Conservation (phyloP, 2,329 filamentous ascomycete species). For the Hymenotorrendiella dingleyae region DNA sequence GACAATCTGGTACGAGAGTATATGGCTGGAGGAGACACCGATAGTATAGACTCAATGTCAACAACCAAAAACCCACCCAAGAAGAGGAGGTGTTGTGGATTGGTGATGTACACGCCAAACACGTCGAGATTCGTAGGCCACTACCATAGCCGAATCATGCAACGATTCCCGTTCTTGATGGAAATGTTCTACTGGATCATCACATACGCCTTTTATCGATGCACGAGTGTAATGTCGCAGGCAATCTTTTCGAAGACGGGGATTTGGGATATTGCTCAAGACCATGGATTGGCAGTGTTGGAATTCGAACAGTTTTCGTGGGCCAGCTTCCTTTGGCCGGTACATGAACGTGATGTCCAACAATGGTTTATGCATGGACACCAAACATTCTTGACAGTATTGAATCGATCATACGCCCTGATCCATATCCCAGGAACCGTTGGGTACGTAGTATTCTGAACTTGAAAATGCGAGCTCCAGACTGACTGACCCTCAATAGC, state of each 20-base stretch:
- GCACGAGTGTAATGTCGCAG: constrained; percentile 25
- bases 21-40: constrained; percentile 19
- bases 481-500: constrained; percentile 31
- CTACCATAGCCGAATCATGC: constrained; percentile 55
- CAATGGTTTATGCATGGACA: constrained; percentile 51
- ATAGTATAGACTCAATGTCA: constrained; percentile 19
- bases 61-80: constrained; percentile 38
- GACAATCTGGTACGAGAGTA: constrained; percentile 25
- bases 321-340: constrained; percentile 46
- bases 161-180: constrained; percentile 60
- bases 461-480: neutral
- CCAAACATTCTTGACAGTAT: constrained; percentile 44
- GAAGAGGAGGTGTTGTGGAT: constrained; percentile 45
- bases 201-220: constrained; percentile 33
- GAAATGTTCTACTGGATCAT: constrained; percentile 65
- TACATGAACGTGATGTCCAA: constrained; percentile 47
- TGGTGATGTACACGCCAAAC: constrained; percentile 47
- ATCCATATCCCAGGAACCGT: constrained; percentile 57
- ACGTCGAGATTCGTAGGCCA: constrained; percentile 55
- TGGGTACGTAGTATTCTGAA: constrained; percentile 39
- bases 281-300: constrained; percentile 49
- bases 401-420: constrained; percentile 54
- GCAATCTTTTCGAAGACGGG: constrained; percentile 33
- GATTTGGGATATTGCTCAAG: constrained; percentile 50
- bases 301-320: constrained; percentile 46